Conservation (phyloP, 2,329 filamentous ascomycete species). For the Ramularia endophylla region DNA sequence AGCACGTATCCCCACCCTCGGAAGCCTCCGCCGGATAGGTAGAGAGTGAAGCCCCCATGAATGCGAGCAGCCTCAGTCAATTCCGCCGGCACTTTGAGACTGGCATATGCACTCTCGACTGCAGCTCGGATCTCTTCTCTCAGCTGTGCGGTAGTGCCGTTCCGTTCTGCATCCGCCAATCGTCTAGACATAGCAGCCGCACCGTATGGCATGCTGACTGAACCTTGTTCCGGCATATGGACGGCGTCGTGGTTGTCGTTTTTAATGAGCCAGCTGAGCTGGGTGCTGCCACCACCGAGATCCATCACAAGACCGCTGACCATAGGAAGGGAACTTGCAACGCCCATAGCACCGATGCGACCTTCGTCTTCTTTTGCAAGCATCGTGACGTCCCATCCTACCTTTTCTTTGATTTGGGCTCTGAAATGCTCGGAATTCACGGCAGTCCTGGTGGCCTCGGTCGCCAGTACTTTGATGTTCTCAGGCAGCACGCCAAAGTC, state of each 20-base stretch:
- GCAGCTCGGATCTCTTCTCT: conserved; percentile 45
- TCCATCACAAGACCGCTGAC: conserved; percentile 82
- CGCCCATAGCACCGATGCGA: conserved; percentile 73
- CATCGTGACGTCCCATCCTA: conserved; percentile 65
- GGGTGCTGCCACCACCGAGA: conserved; percentile 67
- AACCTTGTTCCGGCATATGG: conserved; percentile 47
- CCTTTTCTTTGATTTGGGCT: conserved; percentile 54
- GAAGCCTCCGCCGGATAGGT: conserved; percentile 85
- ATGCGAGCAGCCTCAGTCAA: conserved; percentile 40
- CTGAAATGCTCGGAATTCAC: conserved; percentile 66
- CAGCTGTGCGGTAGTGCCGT: conserved; percentile 37
- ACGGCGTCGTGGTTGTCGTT: conserved; percentile 46
- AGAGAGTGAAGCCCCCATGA: conserved; percentile 59
- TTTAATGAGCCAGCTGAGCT: conserved; percentile 58
- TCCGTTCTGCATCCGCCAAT: conserved; percentile 42
- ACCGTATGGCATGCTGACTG: conserved; percentile 64
- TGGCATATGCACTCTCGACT: conserved; percentile 39
- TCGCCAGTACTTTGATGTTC: conserved; percentile 75
- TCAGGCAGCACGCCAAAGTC: conserved; percentile 59
- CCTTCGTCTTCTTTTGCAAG: conserved; percentile 77
- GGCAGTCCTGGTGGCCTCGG: conserved; percentile 80
- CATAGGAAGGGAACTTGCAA: conserved; percentile 64
- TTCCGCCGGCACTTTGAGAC: conserved; percentile 51
- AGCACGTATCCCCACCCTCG: conserved; percentile 85
- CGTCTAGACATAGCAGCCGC: conserved; percentile 59